phyloP scores from a whole-genome alignment of 495 filamentous ascomycete genomes.

The Penicillium arizonense region DNA sequence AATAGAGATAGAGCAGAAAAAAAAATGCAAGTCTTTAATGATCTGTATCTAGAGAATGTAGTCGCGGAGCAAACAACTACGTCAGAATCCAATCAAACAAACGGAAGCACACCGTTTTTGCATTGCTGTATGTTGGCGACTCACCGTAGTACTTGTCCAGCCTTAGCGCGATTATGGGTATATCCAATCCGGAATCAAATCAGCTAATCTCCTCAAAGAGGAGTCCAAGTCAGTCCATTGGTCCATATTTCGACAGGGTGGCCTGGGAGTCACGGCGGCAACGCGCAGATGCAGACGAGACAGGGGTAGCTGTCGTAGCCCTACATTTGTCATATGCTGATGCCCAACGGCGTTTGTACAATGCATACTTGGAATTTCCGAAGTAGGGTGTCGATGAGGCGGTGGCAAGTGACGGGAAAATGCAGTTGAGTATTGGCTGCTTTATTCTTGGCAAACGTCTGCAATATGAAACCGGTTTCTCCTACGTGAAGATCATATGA shows the following conservation, averaged over 20 bases:
- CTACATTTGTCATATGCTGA: neutral
- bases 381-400: neutral
- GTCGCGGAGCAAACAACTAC: too few relatives aligned
- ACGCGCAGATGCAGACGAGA: slow-evolving; percentile 13
- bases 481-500: neutral
- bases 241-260: neutral
- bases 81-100: too few relatives aligned
- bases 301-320: slow-evolving; percentile 2
- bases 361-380: neutral
- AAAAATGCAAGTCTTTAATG: too few relatives aligned
- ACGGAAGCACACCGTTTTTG: neutral
- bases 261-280: slow-evolving; percentile 10
- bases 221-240: slow-evolving; percentile 3
- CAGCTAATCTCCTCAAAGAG: neutral
- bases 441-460: slow-evolving; percentile 3
- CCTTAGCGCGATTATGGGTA: neutral
- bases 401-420: slow-evolving; percentile 5
- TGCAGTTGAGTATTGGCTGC: neutral
- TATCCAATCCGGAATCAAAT: neutral
- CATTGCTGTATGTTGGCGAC: neutral
- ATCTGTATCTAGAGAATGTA: too few relatives aligned
- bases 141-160: neutral
- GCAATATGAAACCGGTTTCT: neutral
- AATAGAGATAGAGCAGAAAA: too few relatives aligned
- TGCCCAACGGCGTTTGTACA: neutral